Evolutionary conservation across 805 yeast species (phyloP).

Genomic region (Teunomyces stri): DNA sequence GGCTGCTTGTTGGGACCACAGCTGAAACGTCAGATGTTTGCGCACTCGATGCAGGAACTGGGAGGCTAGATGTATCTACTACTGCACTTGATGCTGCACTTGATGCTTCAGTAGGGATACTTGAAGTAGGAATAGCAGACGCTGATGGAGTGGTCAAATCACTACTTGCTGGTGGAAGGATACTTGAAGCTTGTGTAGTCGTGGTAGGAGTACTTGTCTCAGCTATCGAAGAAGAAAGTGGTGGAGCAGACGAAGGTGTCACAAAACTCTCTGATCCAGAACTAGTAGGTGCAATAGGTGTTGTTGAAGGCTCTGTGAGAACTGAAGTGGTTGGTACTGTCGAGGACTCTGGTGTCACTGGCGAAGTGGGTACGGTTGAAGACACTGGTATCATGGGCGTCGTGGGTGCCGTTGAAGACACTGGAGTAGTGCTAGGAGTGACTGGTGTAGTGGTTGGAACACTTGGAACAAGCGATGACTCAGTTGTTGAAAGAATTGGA

Average conservation of each 20-base stretch:
- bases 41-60: neutral
- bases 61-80: neutral
- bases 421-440: neutral
- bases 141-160: neutral
- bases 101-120: neutral
- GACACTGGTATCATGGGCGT: neutral
- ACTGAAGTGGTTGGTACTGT: neutral
- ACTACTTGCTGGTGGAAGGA: neutral
- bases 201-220: neutral
- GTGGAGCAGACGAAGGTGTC: slow-evolving; percentile 1
- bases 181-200: neutral
- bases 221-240: neutral
- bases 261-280: neutral
- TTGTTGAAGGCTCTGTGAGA: neutral
- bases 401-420: neutral
- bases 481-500: neutral
- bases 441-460: neutral
- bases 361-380: neutral
- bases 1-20: neutral
- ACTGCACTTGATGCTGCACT: neutral
- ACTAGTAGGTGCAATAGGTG: neutral
- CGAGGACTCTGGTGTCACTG: neutral
- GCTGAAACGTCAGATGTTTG: too few relatives aligned
- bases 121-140: neutral
- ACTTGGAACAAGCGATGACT: neutral